Percentiles rank a stretch among this genome's conserved stretches.
Conservation (phyloP, 768 basidiomycete species). For the Leccinum pellstonianum region DNA sequence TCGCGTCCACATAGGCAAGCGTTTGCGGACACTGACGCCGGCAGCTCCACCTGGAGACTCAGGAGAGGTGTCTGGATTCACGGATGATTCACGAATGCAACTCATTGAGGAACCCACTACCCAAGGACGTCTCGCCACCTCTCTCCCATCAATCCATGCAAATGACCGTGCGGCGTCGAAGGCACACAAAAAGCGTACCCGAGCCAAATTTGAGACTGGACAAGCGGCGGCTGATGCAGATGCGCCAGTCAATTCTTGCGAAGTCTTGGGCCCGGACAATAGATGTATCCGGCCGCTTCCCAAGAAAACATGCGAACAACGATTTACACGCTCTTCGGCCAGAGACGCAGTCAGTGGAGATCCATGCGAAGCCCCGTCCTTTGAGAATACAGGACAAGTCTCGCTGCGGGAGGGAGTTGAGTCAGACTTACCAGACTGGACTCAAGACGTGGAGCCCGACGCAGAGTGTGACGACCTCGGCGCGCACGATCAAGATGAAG, state of each 20-base stretch:
- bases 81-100: background rate
- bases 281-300: constrained; percentile 26
- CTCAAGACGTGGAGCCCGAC: constrained; percentile 21
- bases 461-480: constrained; percentile 9
- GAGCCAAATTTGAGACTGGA: constrained; percentile 17
- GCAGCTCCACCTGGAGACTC: background rate
- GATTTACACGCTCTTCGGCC: background rate
- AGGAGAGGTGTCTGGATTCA: background rate
- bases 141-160: background rate
- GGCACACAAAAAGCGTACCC: constrained; percentile 18
- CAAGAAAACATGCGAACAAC: constrained; percentile 8
- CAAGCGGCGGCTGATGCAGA: background rate
- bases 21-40: constrained; percentile 12
- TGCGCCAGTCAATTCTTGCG: background rate
- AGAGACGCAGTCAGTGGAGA: background rate
- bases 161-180: background rate
- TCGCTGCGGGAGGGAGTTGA: constrained; percentile 10
- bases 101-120: background rate
- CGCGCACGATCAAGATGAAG: constrained; percentile 11
- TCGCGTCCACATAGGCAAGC: constrained; percentile 11
- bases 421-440: constrained; percentile 25
- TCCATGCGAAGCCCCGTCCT: constrained; percentile 5
- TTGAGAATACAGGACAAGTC: constrained; percentile 18
- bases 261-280: constrained; percentile 17
- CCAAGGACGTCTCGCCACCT: background rate